Evolutionary conservation across 176 grass and related monocot genomes (phyloP), one percentile per base, ranked within the genome.

Genomic region (Phoenix roebelenii): DNA sequence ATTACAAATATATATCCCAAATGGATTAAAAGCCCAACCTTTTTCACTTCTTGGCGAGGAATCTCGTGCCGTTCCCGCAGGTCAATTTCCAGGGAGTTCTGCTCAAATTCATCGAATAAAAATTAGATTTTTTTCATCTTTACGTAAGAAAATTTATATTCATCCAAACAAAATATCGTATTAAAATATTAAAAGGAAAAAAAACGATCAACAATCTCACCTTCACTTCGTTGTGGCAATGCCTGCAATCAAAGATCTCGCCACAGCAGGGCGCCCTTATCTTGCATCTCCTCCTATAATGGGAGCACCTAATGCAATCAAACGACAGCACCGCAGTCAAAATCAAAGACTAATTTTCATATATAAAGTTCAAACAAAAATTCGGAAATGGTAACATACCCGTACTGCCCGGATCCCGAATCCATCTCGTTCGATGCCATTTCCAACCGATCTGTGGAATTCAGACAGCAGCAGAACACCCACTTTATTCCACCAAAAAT

Each of bases 211-310:
- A 16, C 49, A 57, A 75, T 9, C 4, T 57, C 9, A 95, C 90
- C 73, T 84, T 95, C 62, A 74, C 77, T 55, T 89, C 80, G 74
- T 95, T 84, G 64, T 95, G 86, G 77, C 90, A 95, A 79, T 95
- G 90, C 30, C 90, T 75, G 67, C 90, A 95, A 54, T 48, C 79
- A 67, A 95, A 95, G 39, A 84, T 76, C 66, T 89, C 77, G 60
- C 74, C 80, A 61, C 90, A 95, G 69, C 90, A 95, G 1, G 90
- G 86, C 52, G 83, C 80, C 63, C 75, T 75, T 51, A 89, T 76
- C 68, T 72, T 79, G 80, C 91, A 95, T 59, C 80, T 52, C 60
- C 85, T 80, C 67, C 25, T 65, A 72, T 95, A 95, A 76, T 89
- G 83, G 58, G 25, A 54, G 74, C 90, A 95, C 30, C 90, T 95